Evolutionary conservation across 2,329 filamentous ascomycete species (phyloP), one percentile per base, ranked within the genome.

Genomic region (Acarospora socialis): DNA sequence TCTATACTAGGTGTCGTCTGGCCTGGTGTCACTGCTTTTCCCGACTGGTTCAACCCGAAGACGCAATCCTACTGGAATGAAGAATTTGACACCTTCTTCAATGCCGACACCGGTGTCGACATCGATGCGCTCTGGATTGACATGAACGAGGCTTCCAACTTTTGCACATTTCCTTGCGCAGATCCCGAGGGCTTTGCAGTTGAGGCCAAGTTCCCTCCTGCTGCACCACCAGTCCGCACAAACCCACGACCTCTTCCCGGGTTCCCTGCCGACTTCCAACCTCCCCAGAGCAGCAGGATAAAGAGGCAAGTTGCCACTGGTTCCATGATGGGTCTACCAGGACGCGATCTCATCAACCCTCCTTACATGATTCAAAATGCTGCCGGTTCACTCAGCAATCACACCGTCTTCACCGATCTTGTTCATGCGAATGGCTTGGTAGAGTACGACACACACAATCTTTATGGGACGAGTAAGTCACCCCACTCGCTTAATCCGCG

Each of bases 61-160:
- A 69, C 72, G 2, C 65, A 73, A 28, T 46, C 55, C 1, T 90
- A 73, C 52, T 87, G 81, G 81, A 73, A 72, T 41, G 61, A 63
- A 4, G 68, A 86, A 47, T 77, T 87, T 43, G 52, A 48, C 0
- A 51, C 47, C 1, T 81, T 81, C 57, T 84, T 86, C 55, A 53
- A 65, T 37, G 53, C 66, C 0, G 59, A 72, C 0, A 63, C 56
- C 2, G 81, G 80, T 18, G 63, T 87, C 10, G 70, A 86, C 41
- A 77, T 87, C 29, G 81, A 87, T 39, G 81, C 69, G 1, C 59
- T 87, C 1, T 86, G 79, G 76, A 81, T 81, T 42, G 78, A 82
- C 43, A 71, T 78, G 68, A 73, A 73, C 37, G 68, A 73, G 45
- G 62, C 59, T 3, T 53, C 61, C 4, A 65, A 63, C 41, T 61